Evolutionary conservation across 306 rosid species (phyloP), one percentile per base, ranked within the genome.

Genomic region (Dalbergia oliveri): DNA sequence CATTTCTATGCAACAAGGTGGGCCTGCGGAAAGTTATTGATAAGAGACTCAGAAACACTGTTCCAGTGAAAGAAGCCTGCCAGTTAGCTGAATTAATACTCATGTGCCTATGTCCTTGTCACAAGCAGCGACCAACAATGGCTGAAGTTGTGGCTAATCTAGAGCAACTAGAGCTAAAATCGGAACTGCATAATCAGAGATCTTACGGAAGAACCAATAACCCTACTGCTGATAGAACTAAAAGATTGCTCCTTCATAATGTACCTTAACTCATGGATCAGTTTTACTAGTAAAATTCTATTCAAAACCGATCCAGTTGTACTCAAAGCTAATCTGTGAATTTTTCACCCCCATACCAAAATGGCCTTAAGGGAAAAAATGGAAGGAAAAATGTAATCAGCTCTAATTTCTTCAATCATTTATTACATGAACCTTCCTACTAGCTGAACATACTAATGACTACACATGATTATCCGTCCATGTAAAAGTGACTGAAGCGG

Each of bases 51-150:
- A 72, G 82, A 64, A 66, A 43, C 47, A 43, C 9, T 7, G 47
- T 43, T 43, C 47, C 47, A 43, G 3, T 43, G 47, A 43, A 43
- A 43, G 47, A 43, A 43, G 47, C 47, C 9, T 43, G 47, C 47
- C 10, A 33, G 71, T 84, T 86, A 9, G 88, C 86, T 11, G 35
- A 72, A 45, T 8, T 84, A 59, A 84, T 75, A 54, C 54, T 66
- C 56, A 79, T 51, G 41, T 88, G 86, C 82, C 90, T 88, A 3
- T 14, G 47, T 53, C 41, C 50, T 72, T 6, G 80, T 41, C 82
- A 82, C 12, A 51, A 67, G n/a, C 43, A 16, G 19, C 70, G 84
- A 66, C 87, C 90, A 50, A 63, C 79, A 53, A 84, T 88, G 88
- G 44, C 69, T 21, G 71, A 82, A 64, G 82, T 88, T 44, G 86